These are phyloP conservation scores for Pluteus cervinus DNA, from an alignment of 768 basidiomycete genomes.

Conservation along the genomic window DNA sequence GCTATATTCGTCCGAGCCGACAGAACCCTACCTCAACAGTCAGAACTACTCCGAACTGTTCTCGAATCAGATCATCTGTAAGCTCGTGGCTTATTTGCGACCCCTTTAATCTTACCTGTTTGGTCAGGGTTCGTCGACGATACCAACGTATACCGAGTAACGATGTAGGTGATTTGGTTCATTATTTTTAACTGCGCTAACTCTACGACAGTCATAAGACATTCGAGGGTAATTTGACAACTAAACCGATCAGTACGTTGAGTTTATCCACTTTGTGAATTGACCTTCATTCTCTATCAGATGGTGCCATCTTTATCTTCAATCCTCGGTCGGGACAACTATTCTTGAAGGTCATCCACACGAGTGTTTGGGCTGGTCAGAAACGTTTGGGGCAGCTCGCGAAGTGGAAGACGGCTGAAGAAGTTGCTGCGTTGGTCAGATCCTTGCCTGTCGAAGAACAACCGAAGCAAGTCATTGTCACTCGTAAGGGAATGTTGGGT, in stretches of 20 bases:
- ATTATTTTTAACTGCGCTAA: slow-evolving; percentile 7
- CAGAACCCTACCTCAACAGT: slow-evolving; percentile 98
- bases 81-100: slow-evolving; percentile 12
- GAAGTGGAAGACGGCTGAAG: slow-evolving; percentile 99
- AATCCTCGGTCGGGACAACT: slow-evolving; percentile 98
- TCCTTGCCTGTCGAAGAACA: slow-evolving; percentile 99
- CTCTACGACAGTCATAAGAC: slow-evolving; percentile 76
- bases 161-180: slow-evolving; percentile 49
- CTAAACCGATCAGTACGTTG: slow-evolving; percentile 88
- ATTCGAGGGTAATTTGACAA: slow-evolving; percentile 99
- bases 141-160: slow-evolving; percentile 99
- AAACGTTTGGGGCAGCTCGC: slow-evolving; percentile 99
- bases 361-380: slow-evolving; percentile 99
- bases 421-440: slow-evolving; percentile 96
- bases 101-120: slow-evolving; percentile 1
- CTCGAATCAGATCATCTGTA: slow-evolving; percentile 96
- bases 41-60: slow-evolving; percentile 92
- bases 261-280: not conserved
- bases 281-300: slow-evolving; percentile 24
- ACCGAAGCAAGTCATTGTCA: slow-evolving; percentile 99
- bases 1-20: slow-evolving; percentile 97
- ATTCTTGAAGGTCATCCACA: slow-evolving; percentile 99
- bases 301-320: slow-evolving; percentile 98
- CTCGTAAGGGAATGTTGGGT: slow-evolving; percentile 99
- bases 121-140: slow-evolving; percentile 92